Evolutionary conservation across 2,329 filamentous ascomycete species (phyloP), one percentile per base, ranked within the genome.

Genomic region (Phialophora chinensis): DNA sequence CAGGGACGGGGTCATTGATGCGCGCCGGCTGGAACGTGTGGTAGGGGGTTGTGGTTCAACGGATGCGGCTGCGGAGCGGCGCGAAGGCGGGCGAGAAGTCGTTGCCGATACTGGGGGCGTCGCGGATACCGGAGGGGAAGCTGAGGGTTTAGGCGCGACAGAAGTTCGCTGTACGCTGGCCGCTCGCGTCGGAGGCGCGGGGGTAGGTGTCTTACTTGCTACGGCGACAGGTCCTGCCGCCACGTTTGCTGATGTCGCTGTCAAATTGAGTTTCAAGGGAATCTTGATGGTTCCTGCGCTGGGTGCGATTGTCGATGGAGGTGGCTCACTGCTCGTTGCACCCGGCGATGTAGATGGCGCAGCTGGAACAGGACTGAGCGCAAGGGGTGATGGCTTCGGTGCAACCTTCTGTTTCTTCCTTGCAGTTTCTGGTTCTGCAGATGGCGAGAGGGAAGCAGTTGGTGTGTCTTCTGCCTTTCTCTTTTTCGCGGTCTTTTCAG

Each of bases 391-490:
- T 72, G 76, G 71, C 72, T 77, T 66, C 70, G 76, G 67, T n/a
- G 55, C 62, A 52, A 62, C 71, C 71, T 77, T 80, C 58, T 77
- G 79, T 71, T 79, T 81, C 23, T 74, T 73, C 58, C 74, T 71
- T 50, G 72, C 73, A 49, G 74, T 74, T 31, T 75, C 69, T 20
- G 75, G 66, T 31, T 71, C 66, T 33, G 70, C 61, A 33, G 71
- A 68, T 25, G 73, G 71, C 55, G 73, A 63, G 11, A 72, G 68
- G 31, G 73, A 73, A 57, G 71, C 69, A 10, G 75, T 74, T 2
- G 79, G 78, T 23, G 78, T 78, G 33, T 81, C 77, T 57, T 87
- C 85, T 49, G 83, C 78, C 73, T 88, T 88, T 60, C 86, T 81
- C 75, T 88, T 88, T 58, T 74, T 78, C 47, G 77, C 73, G 29